Conservation (phyloP, 2,329 filamentous ascomycete species). For the Fonsecaea multimorphosa region DNA sequence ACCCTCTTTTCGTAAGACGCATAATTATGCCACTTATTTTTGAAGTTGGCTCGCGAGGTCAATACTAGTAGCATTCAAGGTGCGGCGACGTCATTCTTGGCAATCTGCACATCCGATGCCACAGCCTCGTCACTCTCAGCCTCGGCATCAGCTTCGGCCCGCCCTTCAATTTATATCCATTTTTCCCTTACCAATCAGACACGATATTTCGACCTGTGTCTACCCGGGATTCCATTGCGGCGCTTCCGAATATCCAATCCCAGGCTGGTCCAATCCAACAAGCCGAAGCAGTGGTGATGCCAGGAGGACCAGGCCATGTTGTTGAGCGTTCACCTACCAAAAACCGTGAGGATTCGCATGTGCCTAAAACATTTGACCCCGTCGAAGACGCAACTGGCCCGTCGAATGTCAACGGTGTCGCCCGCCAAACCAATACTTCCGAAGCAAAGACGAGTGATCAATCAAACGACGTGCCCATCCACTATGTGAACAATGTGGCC, state of each 20-base stretch:
- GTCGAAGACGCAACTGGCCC: neutral
- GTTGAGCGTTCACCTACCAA: neutral
- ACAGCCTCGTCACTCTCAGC: too few relatives aligned
- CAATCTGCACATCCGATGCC: too few relatives aligned
- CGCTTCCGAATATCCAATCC: neutral
- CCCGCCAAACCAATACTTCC: neutral
- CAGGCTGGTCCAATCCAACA: neutral
- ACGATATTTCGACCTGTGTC: neutral
- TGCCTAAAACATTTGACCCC: neutral
- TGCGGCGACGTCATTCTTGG: too few relatives aligned
- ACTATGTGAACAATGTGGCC: slow-evolving; percentile 13
- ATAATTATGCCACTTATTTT: too few relatives aligned
- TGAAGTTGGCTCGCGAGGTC: too few relatives aligned
- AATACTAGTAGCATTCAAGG: too few relatives aligned
- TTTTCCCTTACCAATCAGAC: neutral
- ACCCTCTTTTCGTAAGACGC: too few relatives aligned
- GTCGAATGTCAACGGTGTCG: neutral
- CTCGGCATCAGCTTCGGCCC: too few relatives aligned
- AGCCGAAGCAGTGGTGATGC: neutral
- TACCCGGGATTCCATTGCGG: neutral
- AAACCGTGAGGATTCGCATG: neutral
- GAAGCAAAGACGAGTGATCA: neutral
- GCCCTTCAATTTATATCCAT: neutral
- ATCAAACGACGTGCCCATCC: slow-evolving; percentile 6
- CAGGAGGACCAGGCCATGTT: neutral